Base-by-base conservation (phyloP, 495 filamentous ascomycete genomes). In the Podospora conica region DNA sequence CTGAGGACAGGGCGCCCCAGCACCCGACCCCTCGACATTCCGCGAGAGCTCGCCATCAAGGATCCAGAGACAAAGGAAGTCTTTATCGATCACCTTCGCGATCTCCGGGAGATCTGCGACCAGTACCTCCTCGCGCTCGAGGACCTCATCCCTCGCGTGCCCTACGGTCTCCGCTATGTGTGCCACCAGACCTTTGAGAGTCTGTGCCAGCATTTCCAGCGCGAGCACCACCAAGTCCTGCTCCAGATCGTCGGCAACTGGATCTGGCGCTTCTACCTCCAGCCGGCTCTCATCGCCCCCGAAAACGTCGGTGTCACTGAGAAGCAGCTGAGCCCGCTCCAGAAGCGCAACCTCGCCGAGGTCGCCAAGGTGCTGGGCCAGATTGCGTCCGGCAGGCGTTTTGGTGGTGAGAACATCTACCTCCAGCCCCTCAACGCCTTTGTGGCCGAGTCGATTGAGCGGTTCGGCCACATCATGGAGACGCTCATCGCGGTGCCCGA, bases 351-450 rank as follows among this genome's bases (percentile, higher is more conserved):
- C 69, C 81, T 99, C 9, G 86, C 87, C 4, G 92, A 97, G 77
- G 91, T 98, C 10, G 87, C 89, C 31, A 97, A 97, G 77, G 90
- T 99, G 3, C 80, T 99, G 10, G 84, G 91, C 53, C 95, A 98
- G 78, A 86, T 96, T 28, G 88, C 90, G 5, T 87, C 87, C 15
- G 95, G 95, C 27, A 86, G 90, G 64, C 84, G 91, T 22, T 99
- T 99, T 76, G 92, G 93, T 21, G 89, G 90, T 2, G 96, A 97
- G 59, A 96, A 97, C 71, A 87, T 98, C 62, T 98, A 96, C 72
- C 87, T 99, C 1, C 93, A 97, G 70, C 95, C 95, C 21, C 81
- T 99, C 15, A 98, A 98, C 70, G 88, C 83, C 40, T 97, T 96
- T 70, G 83, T 99, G 40, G 86, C 86, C 24, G 92, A 96, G 57